phyloP scores from a whole-genome alignment of 164 flowering plant genomes.

The Vitis rupestris region DNA sequence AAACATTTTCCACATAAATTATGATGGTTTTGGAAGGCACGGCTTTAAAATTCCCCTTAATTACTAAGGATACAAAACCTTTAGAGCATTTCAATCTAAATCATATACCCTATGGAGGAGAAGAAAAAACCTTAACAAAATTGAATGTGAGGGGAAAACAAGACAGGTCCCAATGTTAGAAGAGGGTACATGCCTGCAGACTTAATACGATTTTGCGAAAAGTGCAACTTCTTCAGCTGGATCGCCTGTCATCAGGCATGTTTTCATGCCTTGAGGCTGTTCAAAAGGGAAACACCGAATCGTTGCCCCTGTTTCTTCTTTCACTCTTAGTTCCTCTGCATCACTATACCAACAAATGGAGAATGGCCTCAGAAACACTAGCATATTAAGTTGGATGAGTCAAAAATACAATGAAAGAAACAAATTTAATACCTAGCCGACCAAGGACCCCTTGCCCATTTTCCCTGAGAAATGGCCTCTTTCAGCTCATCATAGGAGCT shows the following conservation, averaged over 20 bases:
- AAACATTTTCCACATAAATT: too few species aligned
- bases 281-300: conserved; percentile 92
- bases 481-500: conserved; percentile 82
- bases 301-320: conserved; percentile 95
- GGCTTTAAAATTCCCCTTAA: too few species aligned
- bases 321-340: conserved; percentile 71
- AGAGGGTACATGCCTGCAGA: neutral
- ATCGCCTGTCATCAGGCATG: conserved; percentile 83
- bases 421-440: conserved; percentile 63
- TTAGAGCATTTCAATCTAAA: neutral
- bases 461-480: conserved; percentile 70
- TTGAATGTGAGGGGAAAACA: neutral
- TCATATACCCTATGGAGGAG: neutral
- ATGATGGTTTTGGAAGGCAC: too few species aligned
- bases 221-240: conserved; percentile 81
- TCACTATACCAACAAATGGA: conserved; percentile 43
- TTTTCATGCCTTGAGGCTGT: conserved; percentile 64
- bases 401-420: neutral
- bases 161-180: too few species aligned
- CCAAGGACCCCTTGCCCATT: conserved; percentile 99
- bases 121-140: neutral
- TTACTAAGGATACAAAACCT: too few species aligned
- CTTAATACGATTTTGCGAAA: conserved; percentile 76
- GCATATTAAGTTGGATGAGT: neutral
- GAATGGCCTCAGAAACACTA: neutral